phyloP scores from a whole-genome alignment of 208 protist genomes.

The Acanthamoeba sp. region DNA sequence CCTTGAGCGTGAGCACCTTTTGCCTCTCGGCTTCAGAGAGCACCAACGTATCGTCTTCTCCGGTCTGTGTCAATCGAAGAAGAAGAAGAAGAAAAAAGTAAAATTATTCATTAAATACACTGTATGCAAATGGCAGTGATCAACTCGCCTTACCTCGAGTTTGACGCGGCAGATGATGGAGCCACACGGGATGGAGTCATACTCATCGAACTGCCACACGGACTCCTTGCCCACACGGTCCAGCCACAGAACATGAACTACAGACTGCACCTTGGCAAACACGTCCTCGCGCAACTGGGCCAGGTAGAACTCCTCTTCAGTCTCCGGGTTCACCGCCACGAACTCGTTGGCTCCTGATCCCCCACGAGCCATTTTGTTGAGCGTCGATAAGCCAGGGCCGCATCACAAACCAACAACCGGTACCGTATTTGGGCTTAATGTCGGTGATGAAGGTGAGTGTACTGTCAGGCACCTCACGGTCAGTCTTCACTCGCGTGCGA shows the following conservation, averaged over 20 bases:
- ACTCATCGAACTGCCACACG: conserved; percentile 12
- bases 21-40: background rate
- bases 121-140: background rate
- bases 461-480: background rate
- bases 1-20: background rate
- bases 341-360: background rate
- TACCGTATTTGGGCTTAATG: conserved; percentile 20
- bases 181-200: background rate
- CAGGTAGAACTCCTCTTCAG: background rate
- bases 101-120: background rate
- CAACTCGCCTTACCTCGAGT: background rate
- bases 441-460: conserved; percentile 20
- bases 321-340: conserved; percentile 32
- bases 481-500: background rate
- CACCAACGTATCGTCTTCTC: background rate
- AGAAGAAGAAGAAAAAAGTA: background rate
- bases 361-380: background rate
- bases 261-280: background rate
- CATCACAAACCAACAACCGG: background rate
- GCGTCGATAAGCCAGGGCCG: background rate
- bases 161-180: conserved; percentile 33
- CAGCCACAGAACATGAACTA: conserved; percentile 21
- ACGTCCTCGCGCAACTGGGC: conserved; percentile 52
- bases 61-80: background rate
- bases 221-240: background rate